These are phyloP conservation scores for Ruellia speciosa DNA, from an alignment of 305 asterid genomes.

Conservation along the genomic window DNA sequence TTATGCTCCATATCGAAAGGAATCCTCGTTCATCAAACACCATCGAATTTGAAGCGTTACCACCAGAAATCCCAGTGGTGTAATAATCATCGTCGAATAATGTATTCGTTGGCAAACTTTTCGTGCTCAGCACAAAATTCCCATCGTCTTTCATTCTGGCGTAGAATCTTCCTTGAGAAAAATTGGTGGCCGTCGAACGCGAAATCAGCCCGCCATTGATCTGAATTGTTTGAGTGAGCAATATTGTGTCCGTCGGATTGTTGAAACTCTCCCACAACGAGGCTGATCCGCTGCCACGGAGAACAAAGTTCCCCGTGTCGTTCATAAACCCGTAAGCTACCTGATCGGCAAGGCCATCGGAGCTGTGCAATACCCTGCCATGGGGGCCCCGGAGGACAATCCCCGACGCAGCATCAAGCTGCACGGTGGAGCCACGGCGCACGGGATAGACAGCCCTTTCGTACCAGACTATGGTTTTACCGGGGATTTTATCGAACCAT, in stretches of 20 bases:
- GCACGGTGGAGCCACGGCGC: conserved; percentile 22
- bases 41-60: conserved; percentile 14
- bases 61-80: conserved; percentile 18
- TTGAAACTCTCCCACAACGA: conserved; percentile 43
- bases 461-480: conserved; percentile 27
- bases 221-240: conserved; percentile 36
- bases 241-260: conserved; percentile 37
- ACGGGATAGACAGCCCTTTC: conserved; percentile 20
- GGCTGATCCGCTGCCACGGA: conserved; percentile 14
- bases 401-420: conserved; percentile 19
- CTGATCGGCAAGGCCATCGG: conserved; percentile 7
- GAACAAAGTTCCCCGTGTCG: conserved; percentile 35
- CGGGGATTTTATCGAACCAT: conserved; percentile 32
- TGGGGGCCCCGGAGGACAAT: conserved; percentile 22
- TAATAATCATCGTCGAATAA: conserved; percentile 26
- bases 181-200: conserved; percentile 15
- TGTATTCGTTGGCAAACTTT: conserved; percentile 17
- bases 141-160: not conserved
- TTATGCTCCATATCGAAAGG: conserved; percentile 18
- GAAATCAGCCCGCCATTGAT: conserved; percentile 25
- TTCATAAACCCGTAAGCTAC: conserved; percentile 19
- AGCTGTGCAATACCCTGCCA: not conserved
- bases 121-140: conserved; percentile 26
- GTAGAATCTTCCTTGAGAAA: conserved; percentile 16
- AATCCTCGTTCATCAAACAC: conserved; percentile 18